A percentile compares a stretch with the other conserved stretches of the same genome.
phyloP scores from a whole-genome alignment of 768 basidiomycete species.

The Coprinellus micaceus region DNA sequence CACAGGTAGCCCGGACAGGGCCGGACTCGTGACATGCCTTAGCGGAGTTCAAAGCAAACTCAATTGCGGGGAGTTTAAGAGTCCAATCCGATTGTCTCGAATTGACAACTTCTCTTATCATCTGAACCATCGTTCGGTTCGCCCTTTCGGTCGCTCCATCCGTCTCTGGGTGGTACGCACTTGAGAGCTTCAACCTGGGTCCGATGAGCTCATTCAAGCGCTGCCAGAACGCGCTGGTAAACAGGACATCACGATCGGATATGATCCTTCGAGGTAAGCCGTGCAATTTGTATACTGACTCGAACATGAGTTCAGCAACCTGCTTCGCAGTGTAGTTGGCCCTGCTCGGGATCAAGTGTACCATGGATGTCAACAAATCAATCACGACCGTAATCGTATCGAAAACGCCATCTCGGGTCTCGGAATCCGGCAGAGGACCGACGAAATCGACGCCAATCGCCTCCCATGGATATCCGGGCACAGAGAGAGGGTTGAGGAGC shows the following conservation, averaged over 20 bases:
- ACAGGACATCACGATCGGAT: slow-evolving; percentile 8
- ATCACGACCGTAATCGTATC: slow-evolving; percentile 13
- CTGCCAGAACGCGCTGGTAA: slow-evolving; percentile 14
- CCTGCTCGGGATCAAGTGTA: slow-evolving; percentile 10
- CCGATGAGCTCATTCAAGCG: slow-evolving; percentile 9
- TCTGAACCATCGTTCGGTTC: slow-evolving; percentile 19
- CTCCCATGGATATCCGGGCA: slow-evolving; percentile 6
- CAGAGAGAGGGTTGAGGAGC: slow-evolving; percentile 7
- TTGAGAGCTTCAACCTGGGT: slow-evolving; percentile 8
- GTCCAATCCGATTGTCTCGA: slow-evolving; percentile 32
- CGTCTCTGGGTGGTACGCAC: slow-evolving; percentile 13
- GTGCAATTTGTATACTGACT: slow-evolving; percentile 9
- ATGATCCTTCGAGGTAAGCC: slow-evolving; percentile 11
- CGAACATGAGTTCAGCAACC: slow-evolving; percentile 12
- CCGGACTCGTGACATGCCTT: no score
- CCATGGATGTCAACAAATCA: slow-evolving; percentile 8
- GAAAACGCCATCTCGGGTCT: slow-evolving; percentile 3
- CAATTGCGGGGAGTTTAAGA: slow-evolving; percentile 21
- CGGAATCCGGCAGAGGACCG: slow-evolving; percentile 9
- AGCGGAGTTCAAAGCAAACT: slow-evolving; percentile 22
- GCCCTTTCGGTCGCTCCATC: slow-evolving; percentile 15
- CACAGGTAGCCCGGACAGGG: no score
- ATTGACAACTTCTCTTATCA: slow-evolving; percentile 20
- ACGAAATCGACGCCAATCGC: slow-evolving; percentile 14
- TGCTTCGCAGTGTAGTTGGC: slow-evolving; percentile 5